A percentile compares a stretch with the other conserved stretches of the same genome.
phyloP scores from a whole-genome alignment of 164 flowering plant species.

The Vitis cinerea region DNA sequence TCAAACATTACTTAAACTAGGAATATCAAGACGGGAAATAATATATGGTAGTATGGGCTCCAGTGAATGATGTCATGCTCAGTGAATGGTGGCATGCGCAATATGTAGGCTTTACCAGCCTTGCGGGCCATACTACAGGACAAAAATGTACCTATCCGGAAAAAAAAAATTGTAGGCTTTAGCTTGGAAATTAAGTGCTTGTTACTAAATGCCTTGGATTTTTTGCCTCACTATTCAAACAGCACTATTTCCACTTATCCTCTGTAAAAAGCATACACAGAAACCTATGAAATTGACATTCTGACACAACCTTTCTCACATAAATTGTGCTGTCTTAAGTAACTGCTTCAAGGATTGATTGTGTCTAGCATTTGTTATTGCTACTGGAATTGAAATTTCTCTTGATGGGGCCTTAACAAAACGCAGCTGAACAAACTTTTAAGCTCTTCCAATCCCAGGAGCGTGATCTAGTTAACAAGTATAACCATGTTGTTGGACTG shows the following conservation, averaged over 20 bases:
- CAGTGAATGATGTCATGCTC: not conserved
- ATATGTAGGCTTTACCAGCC: no score
- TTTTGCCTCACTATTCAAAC: not conserved
- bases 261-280: not conserved
- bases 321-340: not conserved
- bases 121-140: no score
- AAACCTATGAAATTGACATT: not conserved
- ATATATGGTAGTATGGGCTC: not conserved
- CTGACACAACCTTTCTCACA: not conserved
- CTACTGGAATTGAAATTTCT: not conserved
- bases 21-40: no score
- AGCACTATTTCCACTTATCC: not conserved
- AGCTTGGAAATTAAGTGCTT: not conserved
- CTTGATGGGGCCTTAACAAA: slow-evolving; percentile 38
- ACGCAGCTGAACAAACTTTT: slow-evolving; percentile 73
- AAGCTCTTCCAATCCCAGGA: slow-evolving; percentile 71
- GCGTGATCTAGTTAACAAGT: slow-evolving; percentile 72
- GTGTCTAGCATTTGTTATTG: not conserved
- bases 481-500: slow-evolving; percentile 78
- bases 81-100: not conserved
- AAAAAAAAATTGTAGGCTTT: not conserved
- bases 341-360: not conserved
- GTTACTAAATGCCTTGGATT: no score
- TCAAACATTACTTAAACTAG: not conserved
- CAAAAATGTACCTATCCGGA: no score